Evolutionary conservation across 2,329 filamentous ascomycete species (phyloP).

Genomic region (Aspergillus brasiliensis): DNA sequence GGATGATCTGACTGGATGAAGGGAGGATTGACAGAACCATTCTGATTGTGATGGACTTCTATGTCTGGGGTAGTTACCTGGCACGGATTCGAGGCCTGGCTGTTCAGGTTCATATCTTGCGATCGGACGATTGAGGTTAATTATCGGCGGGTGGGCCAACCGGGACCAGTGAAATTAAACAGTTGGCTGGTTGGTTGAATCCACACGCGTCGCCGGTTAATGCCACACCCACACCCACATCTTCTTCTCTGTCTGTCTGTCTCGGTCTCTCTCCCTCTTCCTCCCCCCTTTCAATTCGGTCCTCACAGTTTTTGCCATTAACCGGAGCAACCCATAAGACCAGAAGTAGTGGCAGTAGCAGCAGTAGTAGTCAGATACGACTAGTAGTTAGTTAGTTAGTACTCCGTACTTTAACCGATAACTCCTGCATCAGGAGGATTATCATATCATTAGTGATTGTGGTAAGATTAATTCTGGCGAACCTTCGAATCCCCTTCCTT

Average conservation of each 20-base stretch:
- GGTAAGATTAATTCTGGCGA: background rate
- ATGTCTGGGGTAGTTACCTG: background rate
- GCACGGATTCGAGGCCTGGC: background rate
- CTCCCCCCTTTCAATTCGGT: constrained; percentile 1
- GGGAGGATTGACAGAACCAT: background rate
- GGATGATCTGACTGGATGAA: background rate
- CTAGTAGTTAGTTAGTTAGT: too few species aligned
- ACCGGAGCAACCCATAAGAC: background rate
- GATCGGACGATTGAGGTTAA: constrained; percentile 3
- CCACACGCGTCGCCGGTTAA: constrained; percentile 8
- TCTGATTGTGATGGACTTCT: background rate
- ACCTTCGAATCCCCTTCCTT: background rate
- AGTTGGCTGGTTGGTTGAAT: constrained; percentile 2
- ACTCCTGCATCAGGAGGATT: background rate
- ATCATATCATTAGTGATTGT: background rate
- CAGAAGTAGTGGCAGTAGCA: background rate
- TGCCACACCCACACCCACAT: constrained; percentile 8
- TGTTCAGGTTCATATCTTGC: background rate
- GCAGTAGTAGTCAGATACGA: background rate
- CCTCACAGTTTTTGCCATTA: background rate
- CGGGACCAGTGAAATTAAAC: constrained; percentile 2
- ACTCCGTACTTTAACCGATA: background rate
- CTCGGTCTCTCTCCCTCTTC: background rate
- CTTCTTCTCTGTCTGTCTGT: background rate
- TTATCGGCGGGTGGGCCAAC: constrained; percentile 5